A percentile compares a stretch with the other conserved stretches of the same genome.
These are phyloP conservation scores for Anthracocystis panici-leucophaei DNA, from an alignment of 1,284 basidiomycete genomes.

Conservation along the genomic window DNA sequence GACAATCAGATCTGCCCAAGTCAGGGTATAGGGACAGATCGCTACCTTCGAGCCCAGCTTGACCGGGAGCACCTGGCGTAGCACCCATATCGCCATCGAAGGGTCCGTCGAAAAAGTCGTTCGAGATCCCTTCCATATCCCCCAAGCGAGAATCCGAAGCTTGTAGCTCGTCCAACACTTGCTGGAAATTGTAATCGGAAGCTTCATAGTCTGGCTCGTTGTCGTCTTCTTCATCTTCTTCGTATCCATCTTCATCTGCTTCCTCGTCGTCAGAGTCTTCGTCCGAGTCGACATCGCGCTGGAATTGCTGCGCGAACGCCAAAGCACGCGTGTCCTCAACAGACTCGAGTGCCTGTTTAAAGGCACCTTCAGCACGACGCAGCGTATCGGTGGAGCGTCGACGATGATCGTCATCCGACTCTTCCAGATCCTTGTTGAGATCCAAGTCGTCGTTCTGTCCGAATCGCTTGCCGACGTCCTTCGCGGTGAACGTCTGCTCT, in stretches of 20 bases:
- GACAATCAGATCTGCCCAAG: constrained; percentile 16
- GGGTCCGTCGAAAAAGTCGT: constrained; percentile 47
- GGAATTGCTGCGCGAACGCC: constrained; percentile 49
- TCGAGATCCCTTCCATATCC: constrained; percentile 9
- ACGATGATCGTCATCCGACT: constrained; percentile 41
- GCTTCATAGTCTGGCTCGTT: constrained; percentile 43
- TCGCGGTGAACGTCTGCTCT: constrained; percentile 49
- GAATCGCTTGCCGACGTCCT: constrained; percentile 33
- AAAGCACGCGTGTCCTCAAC: constrained; percentile 49
- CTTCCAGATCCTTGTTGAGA: constrained; percentile 25
- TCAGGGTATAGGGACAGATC: constrained; percentile 39
- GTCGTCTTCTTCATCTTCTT: constrained; percentile 50
- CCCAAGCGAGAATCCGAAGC: constrained; percentile 19
- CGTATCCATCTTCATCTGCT: constrained; percentile 45
- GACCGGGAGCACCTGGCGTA: constrained; percentile 18
- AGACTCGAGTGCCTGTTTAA: constrained; percentile 41
- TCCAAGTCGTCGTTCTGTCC: constrained; percentile 7
- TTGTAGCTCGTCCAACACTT: constrained; percentile 36
- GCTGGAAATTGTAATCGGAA: constrained; percentile 31
- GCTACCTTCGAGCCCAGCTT: constrained; percentile 16
- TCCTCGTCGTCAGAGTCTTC: constrained; percentile 43
- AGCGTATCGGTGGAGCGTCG: constrained; percentile 54
- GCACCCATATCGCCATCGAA: constrained; percentile 24
- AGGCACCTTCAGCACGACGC: constrained; percentile 35
- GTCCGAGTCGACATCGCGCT: constrained; percentile 41